These are phyloP conservation scores for Setomelanomma holmii DNA, from an alignment of 2,329 filamentous ascomycete species.

Conservation along the genomic window DNA sequence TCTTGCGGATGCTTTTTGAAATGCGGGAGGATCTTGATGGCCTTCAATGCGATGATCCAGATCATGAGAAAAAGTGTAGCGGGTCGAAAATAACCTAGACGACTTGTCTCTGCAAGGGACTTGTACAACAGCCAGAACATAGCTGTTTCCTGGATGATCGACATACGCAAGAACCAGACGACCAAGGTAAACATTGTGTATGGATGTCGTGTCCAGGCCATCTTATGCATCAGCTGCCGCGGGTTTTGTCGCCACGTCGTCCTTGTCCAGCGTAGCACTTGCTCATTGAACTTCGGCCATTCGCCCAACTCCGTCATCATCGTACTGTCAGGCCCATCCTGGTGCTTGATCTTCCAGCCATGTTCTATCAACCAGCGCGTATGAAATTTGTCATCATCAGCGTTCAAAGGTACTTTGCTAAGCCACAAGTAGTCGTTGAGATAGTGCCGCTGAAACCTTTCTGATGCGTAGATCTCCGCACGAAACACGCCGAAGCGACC, in stretches of 20 bases:
- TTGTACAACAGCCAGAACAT: conserved; percentile 47
- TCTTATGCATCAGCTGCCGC: conserved; percentile 33
- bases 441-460: conserved; percentile 8
- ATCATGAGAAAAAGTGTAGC: conserved; percentile 25
- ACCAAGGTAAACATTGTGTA: conserved; percentile 67
- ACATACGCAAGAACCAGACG: conserved; percentile 61
- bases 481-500: conserved; percentile 8
- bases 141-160: conserved; percentile 59
- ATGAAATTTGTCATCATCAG: conserved; percentile 69
- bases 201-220: conserved; percentile 53
- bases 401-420: conserved; percentile 58
- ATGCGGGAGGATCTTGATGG: conserved; percentile 64
- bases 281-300: conserved; percentile 58
- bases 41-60: conserved; percentile 65
- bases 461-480: background rate
- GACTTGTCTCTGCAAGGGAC: conserved; percentile 5
- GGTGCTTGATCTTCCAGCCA: conserved; percentile 51
- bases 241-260: conserved; percentile 60
- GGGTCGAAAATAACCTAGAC: conserved; percentile 19
- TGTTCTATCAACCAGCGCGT: conserved; percentile 61
- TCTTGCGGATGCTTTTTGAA: conserved; percentile 61
- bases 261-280: conserved; percentile 65
- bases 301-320: conserved; percentile 59
- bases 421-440: conserved; percentile 17
- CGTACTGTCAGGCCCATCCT: conserved; percentile 57